Percentiles rank a stretch among this genome's conserved stretches.
Evolutionary conservation across 345 rosid genomes (phyloP).

Genomic region (Alliaria petiolata): DNA sequence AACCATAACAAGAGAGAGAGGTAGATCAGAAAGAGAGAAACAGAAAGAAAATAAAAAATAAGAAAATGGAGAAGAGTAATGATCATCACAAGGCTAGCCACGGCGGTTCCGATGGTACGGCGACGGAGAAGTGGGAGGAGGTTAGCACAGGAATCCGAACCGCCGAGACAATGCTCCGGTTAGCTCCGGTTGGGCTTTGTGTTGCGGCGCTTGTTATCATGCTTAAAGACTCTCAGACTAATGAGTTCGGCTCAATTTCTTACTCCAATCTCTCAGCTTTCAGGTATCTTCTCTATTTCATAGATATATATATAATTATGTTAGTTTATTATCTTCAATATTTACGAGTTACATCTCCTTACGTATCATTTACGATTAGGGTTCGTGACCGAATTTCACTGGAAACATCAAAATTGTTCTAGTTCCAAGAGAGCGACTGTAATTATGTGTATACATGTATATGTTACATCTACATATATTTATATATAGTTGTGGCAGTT

Average conservation of each 20-base stretch:
- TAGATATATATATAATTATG: no score
- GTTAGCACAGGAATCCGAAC: conserved; percentile 22
- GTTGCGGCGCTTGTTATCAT: conserved; percentile 36
- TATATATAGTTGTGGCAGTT: no score
- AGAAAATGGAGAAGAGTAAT: conserved; percentile 26
- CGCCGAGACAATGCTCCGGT: conserved; percentile 34
- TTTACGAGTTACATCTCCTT: background rate
- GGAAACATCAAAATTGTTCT: background rate
- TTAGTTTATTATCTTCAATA: no score
- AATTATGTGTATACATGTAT: background rate
- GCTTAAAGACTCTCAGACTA: conserved; percentile 27
- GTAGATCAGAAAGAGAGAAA: no score
- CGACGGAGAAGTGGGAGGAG: conserved; percentile 23
- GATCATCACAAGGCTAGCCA: conserved; percentile 20
- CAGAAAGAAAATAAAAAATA: background rate
- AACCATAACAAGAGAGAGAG: conserved; percentile 2
- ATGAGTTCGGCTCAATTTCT: conserved; percentile 33
- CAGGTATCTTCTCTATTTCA: conserved; percentile 13
- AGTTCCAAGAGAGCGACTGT: background rate
- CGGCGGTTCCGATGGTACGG: background rate
- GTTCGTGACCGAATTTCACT: background rate
- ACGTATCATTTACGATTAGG: background rate
- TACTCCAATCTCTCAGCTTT: conserved; percentile 26
- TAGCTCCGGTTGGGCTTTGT: conserved; percentile 38
- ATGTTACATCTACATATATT: background rate